phyloP scores from a whole-genome alignment of 2,329 filamentous ascomycete genomes.

The Drechslera avenae region DNA sequence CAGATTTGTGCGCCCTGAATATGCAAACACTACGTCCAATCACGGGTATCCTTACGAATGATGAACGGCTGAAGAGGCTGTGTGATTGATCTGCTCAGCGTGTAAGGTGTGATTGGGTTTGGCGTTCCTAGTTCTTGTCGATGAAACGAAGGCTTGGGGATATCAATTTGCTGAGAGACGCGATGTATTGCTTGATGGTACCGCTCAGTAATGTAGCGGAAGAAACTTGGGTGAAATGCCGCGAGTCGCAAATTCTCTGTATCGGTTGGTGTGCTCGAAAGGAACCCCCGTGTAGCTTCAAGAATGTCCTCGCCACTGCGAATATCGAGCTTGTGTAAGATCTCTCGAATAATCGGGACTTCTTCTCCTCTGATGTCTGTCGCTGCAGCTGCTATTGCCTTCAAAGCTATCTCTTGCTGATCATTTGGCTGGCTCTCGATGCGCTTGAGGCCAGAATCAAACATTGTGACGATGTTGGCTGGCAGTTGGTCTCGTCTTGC shows the following conservation, averaged over 20 bases:
- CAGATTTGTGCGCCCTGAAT: too few species aligned
- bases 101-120: too few species aligned
- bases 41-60: too few species aligned
- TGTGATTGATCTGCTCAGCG: too few species aligned
- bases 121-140: slow-evolving; percentile 12
- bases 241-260: slow-evolving; percentile 6
- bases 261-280: slow-evolving; percentile 7
- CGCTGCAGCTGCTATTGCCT: slow-evolving; percentile 15
- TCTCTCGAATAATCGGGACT: slow-evolving; percentile 9
- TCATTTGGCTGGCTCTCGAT: slow-evolving; percentile 11
- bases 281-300: slow-evolving; percentile 20
- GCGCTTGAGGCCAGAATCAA: slow-evolving; percentile 17
- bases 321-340: slow-evolving; percentile 1
- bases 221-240: slow-evolving; percentile 15
- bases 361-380: slow-evolving; percentile 8
- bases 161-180: slow-evolving; percentile 11
- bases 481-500: slow-evolving; percentile 22
- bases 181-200: slow-evolving; percentile 18
- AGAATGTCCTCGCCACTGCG: slow-evolving; percentile 28
- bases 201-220: slow-evolving; percentile 17
- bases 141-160: slow-evolving; percentile 7
- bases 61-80: too few species aligned
- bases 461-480: slow-evolving; percentile 23
- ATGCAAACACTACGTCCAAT: too few species aligned
- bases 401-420: slow-evolving; percentile 19